Evolutionary conservation across 2,329 filamentous ascomycete genomes (phyloP), one percentile per base, ranked within the genome.

Genomic region (Colletotrichum scovillei): DNA sequence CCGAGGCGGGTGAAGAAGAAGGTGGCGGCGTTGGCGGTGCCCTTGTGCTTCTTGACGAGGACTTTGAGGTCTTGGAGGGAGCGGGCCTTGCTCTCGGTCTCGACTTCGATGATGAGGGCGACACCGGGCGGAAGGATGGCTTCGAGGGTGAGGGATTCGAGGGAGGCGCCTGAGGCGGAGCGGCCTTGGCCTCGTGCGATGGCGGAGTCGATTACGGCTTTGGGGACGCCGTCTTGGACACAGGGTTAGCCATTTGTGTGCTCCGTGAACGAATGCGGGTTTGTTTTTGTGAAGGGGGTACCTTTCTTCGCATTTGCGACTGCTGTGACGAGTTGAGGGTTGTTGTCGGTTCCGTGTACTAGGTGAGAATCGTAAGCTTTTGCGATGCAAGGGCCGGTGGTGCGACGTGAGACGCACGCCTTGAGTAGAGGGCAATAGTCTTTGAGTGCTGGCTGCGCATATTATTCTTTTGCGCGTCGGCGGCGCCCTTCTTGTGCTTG

Each of bases 401-500:
- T 49, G n/a, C 22, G 3, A 7, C 6, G 16, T 5, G 28, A 38
- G 7, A 81, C 88, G 77, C 83, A 94, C 93, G 86, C 85, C 93
- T 95, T 1, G 94, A 94, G 72, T 92, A 92, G 74, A 92, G 88
- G 63, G 92, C 90, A 70, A 98, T 92, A 73, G 93, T 90, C 76
- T 94, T 92, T 26, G 92, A 88, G 77, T 97, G 89, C 57, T 87
- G 82, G 59, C 88, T 90, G 35, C 95, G 92, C 77, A 92, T 88
- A 56, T 88, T 89, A 83, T 91, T 94, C 83, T 95, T 98, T 77
- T 92, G 92, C 72, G 88, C 89, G 82, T 99, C 97, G 71, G 92
- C 93, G 74, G 92, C 94, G 64, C 93, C 95, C 83, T 99, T 99
- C 82, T 97, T 95, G 82, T 98, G 97, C 80, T 93, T 94, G 84